phyloP scores from a whole-genome alignment of 2,329 filamentous ascomycete genomes.

The Cadophora malorum region DNA sequence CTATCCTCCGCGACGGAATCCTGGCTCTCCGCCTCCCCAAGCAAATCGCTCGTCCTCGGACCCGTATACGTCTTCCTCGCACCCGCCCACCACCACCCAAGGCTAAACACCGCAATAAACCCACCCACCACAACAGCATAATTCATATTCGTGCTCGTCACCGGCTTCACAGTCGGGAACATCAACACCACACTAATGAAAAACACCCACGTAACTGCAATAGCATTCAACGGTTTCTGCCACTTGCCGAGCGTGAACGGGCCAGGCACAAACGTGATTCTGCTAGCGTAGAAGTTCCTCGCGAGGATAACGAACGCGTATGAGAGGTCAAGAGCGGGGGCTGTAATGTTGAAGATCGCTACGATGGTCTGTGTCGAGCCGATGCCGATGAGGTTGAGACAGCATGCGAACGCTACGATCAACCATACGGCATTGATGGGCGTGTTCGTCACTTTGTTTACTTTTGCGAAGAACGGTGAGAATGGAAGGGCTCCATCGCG shows the following conservation, averaged over 20 bases:
- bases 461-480: slow-evolving; percentile 55
- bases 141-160: slow-evolving; percentile 58
- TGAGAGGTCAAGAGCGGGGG: slow-evolving; percentile 57
- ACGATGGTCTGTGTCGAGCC: slow-evolving; percentile 57
- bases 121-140: slow-evolving; percentile 54
- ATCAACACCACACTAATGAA: slow-evolving; percentile 69
- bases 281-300: slow-evolving; percentile 36
- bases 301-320: slow-evolving; percentile 67
- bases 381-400: slow-evolving; percentile 58
- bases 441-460: slow-evolving; percentile 61
- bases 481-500: slow-evolving; percentile 66
- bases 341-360: slow-evolving; percentile 59
- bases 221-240: slow-evolving; percentile 59
- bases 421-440: slow-evolving; percentile 70
- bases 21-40: slow-evolving; percentile 13
- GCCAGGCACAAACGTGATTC: slow-evolving; percentile 47
- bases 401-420: slow-evolving; percentile 62
- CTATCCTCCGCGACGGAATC: background rate
- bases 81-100: slow-evolving; percentile 53
- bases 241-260: slow-evolving; percentile 63
- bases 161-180: slow-evolving; percentile 55
- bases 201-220: slow-evolving; percentile 65
- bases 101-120: slow-evolving; percentile 56
- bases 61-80: slow-evolving; percentile 57
- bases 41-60: slow-evolving; percentile 59